Percentiles rank a stretch among this genome's conserved stretches.
These are phyloP conservation scores for Penicillium dipodomyicola DNA, from an alignment of 495 filamentous ascomycete species.

Conservation along the genomic window DNA sequence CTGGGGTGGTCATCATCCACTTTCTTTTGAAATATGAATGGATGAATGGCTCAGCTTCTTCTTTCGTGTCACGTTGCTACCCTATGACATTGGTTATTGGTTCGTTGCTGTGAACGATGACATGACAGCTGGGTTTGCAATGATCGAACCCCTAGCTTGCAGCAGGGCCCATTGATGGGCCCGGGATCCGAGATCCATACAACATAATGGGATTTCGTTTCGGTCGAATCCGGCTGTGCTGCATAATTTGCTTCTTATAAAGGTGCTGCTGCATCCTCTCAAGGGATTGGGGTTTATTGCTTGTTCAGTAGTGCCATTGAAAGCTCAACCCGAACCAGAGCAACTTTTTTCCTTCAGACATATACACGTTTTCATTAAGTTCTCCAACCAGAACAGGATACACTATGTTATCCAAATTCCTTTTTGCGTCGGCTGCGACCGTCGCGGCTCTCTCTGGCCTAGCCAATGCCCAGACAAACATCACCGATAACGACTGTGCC, in stretches of 20 bases:
- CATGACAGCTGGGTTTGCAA: constrained; percentile 24
- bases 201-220: background rate
- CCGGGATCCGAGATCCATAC: constrained; percentile 9
- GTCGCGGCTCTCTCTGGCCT: constrained; percentile 17
- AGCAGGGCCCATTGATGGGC: constrained; percentile 1
- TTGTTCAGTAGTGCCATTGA: background rate
- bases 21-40: background rate
- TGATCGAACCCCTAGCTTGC: constrained; percentile 21
- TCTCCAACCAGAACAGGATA: background rate
- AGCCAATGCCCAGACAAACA: constrained; percentile 28
- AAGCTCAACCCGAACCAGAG: background rate
- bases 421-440: constrained; percentile 17
- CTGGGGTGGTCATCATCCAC: constrained; percentile 7
- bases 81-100: background rate
- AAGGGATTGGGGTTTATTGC: background rate
- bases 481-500: constrained; percentile 24
- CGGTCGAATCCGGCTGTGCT: background rate
- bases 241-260: background rate
- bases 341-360: background rate
- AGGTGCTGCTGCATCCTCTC: background rate
- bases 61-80: background rate
- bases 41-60: background rate
- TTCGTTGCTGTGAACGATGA: constrained; percentile 9
- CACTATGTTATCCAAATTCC: constrained; percentile 22
- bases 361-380: background rate